Evolutionary conservation across 2,329 filamentous ascomycete genomes (phyloP), one percentile per base, ranked within the genome.

Genomic region (Fusarium mangiferae): DNA sequence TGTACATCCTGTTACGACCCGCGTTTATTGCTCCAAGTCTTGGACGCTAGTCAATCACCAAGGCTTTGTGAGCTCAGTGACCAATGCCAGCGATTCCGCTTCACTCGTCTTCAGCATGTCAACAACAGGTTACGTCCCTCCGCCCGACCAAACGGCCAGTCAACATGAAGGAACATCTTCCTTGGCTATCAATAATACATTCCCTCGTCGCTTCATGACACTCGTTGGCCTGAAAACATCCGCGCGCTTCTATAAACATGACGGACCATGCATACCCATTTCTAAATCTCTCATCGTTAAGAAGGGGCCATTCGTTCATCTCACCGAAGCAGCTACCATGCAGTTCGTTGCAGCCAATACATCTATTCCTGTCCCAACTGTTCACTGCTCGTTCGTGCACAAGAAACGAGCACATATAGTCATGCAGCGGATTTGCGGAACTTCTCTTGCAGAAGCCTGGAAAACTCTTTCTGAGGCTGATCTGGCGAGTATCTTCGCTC

Each of bases 381-480:
- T 79, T 2, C 52, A 78, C 51, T 78, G 71, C 38, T 71, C 76
- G 0, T 88, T 88, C 57, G 60, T 79, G 4, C 78, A 82, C 60
- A 80, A 81, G 15, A 81, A 81, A 24, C 70, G 72, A 8, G 79
- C 83, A 1, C 86, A 86, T 71, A 87, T 88, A 48, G 79, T 87
- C 2, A 88, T 88, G 85, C 79, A 82, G 46, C 72, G 79, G 7
- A 75, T 82, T 12, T 70, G 68, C 4, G 82, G 81, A 18, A 24
- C 63, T 17, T 24, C 54, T 11, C 46, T 81, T 1, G 45, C 75
- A 0, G 35, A 61, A 2, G 63, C 51, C 17, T 79, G 74, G 74
- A 63, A n/a, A 30, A 33, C 36, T 9, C 17, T 75, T 1, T 72
- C 77, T 0, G 62, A 65, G 2, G 36, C 52, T 6, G 74, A 74